Percentiles rank a stretch among this genome's conserved stretches.
These are phyloP conservation scores for Hypoxylon perforatum DNA, from an alignment of 495 filamentous ascomycete genomes.

Conservation along the genomic window DNA sequence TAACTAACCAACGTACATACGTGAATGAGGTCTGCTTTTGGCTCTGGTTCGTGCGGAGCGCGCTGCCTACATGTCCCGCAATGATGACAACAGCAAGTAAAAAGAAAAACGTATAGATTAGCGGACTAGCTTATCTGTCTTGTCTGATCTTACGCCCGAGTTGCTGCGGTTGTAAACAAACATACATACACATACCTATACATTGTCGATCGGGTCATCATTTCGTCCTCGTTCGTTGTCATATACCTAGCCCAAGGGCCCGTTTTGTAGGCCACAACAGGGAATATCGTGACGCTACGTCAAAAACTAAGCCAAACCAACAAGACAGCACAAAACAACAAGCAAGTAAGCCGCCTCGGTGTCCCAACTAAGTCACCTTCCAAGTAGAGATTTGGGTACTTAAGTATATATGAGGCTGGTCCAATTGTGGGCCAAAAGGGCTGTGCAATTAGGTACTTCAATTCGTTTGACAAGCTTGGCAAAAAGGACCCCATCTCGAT, in stretches of 20 bases:
- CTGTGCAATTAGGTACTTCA: conserved; percentile 40
- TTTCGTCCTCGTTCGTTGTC: neutral
- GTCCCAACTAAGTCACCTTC: neutral
- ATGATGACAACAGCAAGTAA: neutral
- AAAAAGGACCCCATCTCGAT: conserved; percentile 28
- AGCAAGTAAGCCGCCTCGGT: neutral
- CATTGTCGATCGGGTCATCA: neutral
- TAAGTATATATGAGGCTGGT: neutral
- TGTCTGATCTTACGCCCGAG: too few species aligned
- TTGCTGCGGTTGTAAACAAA: too few species aligned
- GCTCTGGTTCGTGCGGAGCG: conserved; percentile 5
- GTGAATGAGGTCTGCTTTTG: too few species aligned
- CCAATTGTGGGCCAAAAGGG: neutral
- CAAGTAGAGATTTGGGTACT: too few species aligned
- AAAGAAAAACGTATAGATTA: neutral
- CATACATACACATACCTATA: too few species aligned
- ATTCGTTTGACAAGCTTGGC: conserved; percentile 32
- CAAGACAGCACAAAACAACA: conserved; percentile 16
- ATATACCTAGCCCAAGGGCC: neutral
- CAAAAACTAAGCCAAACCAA: conserved; percentile 3
- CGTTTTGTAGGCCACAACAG: neutral
- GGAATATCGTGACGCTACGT: neutral
- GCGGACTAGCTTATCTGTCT: too few species aligned
- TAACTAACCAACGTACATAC: conserved; percentile 1
- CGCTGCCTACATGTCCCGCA: neutral